Conservation (phyloP, 306 rosid genomes). For the Citrullus amarus region DNA sequence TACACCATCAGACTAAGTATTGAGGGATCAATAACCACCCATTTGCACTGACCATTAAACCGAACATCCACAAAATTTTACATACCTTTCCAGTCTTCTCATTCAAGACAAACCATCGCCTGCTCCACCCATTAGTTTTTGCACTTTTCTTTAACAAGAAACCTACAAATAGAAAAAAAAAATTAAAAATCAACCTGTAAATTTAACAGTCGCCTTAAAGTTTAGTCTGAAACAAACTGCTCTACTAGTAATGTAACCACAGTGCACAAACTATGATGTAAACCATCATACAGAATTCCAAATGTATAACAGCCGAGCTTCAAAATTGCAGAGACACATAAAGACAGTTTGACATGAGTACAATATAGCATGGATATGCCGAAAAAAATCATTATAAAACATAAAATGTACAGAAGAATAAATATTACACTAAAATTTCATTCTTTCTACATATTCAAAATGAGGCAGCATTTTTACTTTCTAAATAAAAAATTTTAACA, state of each 20-base stretch:
- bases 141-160: slow-evolving; percentile 79
- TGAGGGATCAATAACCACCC: neutral
- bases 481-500: neutral
- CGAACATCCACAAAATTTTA: neutral
- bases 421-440: neutral
- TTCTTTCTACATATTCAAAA: neutral
- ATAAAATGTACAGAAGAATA: neutral
- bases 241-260: neutral
- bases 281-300: neutral
- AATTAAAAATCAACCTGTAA: neutral
- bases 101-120: slow-evolving; percentile 94
- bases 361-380: neutral
- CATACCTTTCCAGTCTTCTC: slow-evolving; percentile 95
- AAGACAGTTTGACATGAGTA: neutral
- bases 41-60: neutral
- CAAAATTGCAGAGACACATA: neutral
- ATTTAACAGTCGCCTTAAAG: neutral
- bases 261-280: neutral
- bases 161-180: slow-evolving; percentile 31
- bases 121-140: slow-evolving; percentile 89
- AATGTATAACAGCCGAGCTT: neutral
- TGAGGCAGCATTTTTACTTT: neutral
- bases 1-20: neutral
- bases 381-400: neutral
- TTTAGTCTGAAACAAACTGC: neutral